Conservation (phyloP, 2,329 filamentous ascomycete species). For the Lasiodiplodia citricola region DNA sequence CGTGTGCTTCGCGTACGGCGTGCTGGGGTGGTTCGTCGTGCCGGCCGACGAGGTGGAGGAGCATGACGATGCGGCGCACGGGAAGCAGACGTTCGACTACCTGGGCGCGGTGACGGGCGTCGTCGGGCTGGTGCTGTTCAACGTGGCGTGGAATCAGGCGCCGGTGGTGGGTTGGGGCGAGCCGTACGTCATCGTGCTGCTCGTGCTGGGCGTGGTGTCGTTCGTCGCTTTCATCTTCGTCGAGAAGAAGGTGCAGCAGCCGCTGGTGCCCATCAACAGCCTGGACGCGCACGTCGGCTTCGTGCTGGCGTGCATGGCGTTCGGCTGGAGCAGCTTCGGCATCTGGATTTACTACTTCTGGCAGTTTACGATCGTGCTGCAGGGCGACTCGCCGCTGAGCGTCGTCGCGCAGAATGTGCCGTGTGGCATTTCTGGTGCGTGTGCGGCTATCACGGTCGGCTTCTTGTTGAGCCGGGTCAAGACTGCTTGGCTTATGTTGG, state of each 20-base stretch:
- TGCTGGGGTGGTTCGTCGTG: constrained; percentile 47
- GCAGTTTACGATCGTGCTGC: constrained; percentile 37
- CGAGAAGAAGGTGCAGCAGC: constrained; percentile 52
- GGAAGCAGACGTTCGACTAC: constrained; percentile 47
- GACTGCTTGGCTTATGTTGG: constrained; percentile 40
- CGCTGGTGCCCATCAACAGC: constrained; percentile 63
- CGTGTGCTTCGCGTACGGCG: constrained; percentile 44
- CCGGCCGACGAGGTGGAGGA: constrained; percentile 34
- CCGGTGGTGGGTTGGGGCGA: constrained; percentile 63
- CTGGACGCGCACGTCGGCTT: constrained; percentile 58
- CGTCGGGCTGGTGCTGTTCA: constrained; percentile 64
- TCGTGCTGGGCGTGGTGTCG: constrained; percentile 64
- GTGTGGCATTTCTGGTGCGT: constrained; percentile 36
- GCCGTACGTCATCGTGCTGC: constrained; percentile 60
- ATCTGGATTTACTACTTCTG: constrained; percentile 41
- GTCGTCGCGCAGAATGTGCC: constrained; percentile 36
- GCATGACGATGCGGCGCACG: not conserved
- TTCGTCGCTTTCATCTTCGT: constrained; percentile 61
- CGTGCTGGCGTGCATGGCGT: constrained; percentile 61
- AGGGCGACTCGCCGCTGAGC: constrained; percentile 36
- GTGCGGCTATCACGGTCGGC: constrained; percentile 41
- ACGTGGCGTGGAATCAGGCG: constrained; percentile 71
- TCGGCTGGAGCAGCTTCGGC: constrained; percentile 45
- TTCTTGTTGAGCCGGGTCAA: constrained; percentile 37
- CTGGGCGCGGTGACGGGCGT: constrained; percentile 58